Percentiles rank a stretch among this genome's conserved stretches.
These are phyloP conservation scores for Diplodia intermedia DNA, from an alignment of 2,329 filamentous ascomycete species.

Conservation along the genomic window DNA sequence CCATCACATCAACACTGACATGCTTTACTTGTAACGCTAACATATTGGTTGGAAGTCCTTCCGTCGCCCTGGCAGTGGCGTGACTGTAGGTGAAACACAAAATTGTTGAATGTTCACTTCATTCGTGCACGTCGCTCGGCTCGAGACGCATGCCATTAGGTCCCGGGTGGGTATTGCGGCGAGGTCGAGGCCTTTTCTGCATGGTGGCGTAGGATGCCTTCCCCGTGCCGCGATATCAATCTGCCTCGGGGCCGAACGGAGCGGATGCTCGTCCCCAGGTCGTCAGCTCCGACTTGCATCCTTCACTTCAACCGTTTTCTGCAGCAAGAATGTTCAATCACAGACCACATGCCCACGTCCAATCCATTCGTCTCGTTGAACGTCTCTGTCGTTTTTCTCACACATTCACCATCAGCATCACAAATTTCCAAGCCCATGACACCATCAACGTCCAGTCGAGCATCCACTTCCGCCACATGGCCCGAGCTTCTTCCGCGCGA, in stretches of 20 bases:
- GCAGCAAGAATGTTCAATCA: neutral
- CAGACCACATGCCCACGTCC: neutral
- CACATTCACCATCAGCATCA: neutral
- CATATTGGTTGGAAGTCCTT: neutral
- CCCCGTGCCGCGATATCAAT: conserved; percentile 8
- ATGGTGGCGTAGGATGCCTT: neutral
- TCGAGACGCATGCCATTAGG: conserved; percentile 3
- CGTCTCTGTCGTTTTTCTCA: neutral
- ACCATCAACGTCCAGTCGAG: neutral
- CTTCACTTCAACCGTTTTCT: neutral
- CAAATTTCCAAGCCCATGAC: neutral
- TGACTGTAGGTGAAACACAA: conserved; percentile 2
- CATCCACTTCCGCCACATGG: neutral
- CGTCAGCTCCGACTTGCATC: neutral
- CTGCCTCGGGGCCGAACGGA: neutral
- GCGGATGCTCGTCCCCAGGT: neutral
- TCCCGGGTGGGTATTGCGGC: neutral
- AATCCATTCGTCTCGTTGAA: neutral
- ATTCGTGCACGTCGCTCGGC: conserved; percentile 10
- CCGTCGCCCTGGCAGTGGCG: neutral
- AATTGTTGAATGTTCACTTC: conserved; percentile 30
- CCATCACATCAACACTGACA: conserved; percentile 4
- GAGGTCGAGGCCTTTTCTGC: neutral
- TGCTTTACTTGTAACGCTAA: conserved; percentile 19
- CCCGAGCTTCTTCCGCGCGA: neutral